Evolutionary conservation across 140 eudicot genomes (phyloP).

Genomic region (Bidens hawaiensis): DNA sequence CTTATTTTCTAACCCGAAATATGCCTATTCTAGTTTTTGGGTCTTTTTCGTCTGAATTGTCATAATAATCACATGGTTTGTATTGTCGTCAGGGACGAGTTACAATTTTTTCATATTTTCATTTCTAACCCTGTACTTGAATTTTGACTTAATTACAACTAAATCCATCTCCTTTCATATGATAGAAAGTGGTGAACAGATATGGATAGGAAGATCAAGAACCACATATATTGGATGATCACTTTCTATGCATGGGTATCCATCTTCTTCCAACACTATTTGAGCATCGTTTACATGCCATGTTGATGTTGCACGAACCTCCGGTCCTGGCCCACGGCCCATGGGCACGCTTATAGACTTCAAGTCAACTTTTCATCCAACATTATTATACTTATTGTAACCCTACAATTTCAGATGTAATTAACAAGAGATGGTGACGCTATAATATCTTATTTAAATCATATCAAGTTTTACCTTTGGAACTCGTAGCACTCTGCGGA

Average conservation of each 20-base stretch:
- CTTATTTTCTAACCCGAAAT: too few relatives aligned
- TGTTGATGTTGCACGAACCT: background rate
- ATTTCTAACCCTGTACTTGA: too few relatives aligned
- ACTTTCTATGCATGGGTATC: slow-evolving; percentile 1
- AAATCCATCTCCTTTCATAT: too few relatives aligned
- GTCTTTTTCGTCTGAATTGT: too few relatives aligned
- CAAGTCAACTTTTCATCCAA: background rate
- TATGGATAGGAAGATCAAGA: background rate
- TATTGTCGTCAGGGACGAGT: too few relatives aligned
- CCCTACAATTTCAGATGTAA: background rate
- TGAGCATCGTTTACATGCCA: background rate
- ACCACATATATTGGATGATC: background rate
- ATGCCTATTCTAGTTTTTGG: too few relatives aligned
- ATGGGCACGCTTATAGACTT: background rate
- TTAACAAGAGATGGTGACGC: background rate
- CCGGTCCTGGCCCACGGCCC: background rate
- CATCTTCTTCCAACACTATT: background rate
- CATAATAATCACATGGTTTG: too few relatives aligned
- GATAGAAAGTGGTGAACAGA: background rate
- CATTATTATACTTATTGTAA: background rate
- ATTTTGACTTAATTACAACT: too few relatives aligned
- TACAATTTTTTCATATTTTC: too few relatives aligned
- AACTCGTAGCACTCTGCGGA: too few relatives aligned
- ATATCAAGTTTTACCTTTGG: too few relatives aligned
- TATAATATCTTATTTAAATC: background rate